A percentile compares a stretch with the other conserved stretches of the same genome.
Conservation (phyloP, 331 rosid genomes). For the Stylosanthes scabra region DNA sequence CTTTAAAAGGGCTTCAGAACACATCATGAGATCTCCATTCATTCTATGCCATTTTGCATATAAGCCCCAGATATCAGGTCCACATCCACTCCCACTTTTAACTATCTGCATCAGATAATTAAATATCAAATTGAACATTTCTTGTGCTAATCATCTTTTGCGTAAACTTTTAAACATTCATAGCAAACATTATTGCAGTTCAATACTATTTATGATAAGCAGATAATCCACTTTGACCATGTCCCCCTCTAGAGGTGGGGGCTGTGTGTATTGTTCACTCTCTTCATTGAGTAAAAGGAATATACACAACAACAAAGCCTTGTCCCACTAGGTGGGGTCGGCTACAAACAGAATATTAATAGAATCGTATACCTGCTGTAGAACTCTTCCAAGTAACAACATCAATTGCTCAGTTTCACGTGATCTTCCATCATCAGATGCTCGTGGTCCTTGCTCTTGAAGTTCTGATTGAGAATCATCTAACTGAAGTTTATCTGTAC, state of each 20-base stretch:
- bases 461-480: slow-evolving; percentile 45
- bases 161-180: slow-evolving; percentile 16
- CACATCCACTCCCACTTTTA: slow-evolving; percentile 67
- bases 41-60: slow-evolving; percentile 94
- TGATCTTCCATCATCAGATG: slow-evolving; percentile 50
- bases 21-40: slow-evolving; percentile 86
- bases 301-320: too few species aligned
- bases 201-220: background rate
- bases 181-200: slow-evolving; percentile 14
- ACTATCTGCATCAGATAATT: slow-evolving; percentile 64
- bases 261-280: background rate
- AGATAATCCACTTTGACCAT: slow-evolving; percentile 12
- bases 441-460: slow-evolving; percentile 47
- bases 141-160: slow-evolving; percentile 9
- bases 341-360: slow-evolving; percentile 32
- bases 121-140: slow-evolving; percentile 19
- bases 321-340: too few species aligned
- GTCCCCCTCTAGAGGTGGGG: background rate
- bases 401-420: slow-evolving; percentile 73
- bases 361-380: slow-evolving; percentile 68
- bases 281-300: slow-evolving; percentile 7
- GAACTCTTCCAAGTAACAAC: slow-evolving; percentile 71
- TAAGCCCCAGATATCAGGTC: slow-evolving; percentile 85
- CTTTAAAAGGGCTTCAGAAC: slow-evolving; percentile 92
- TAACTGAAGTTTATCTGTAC: slow-evolving; percentile 25